Evolutionary conservation across 2,329 filamentous ascomycete genomes (phyloP).

Genomic region (Aspergillus unguis): DNA sequence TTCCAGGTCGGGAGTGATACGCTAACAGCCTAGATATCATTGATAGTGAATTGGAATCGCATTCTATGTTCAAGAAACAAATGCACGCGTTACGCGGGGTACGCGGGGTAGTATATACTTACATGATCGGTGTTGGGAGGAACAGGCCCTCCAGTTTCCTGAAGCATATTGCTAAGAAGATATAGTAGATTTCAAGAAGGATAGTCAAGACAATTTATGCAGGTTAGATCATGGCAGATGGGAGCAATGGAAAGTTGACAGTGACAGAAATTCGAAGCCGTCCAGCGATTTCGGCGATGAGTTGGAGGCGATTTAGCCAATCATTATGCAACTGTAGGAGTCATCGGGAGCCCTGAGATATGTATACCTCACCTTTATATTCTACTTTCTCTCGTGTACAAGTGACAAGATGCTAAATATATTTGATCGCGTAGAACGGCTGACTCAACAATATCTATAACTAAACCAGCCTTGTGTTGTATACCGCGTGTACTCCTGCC

Average conservation of each 20-base stretch:
- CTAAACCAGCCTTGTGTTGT: neutral
- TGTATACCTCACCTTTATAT: no score
- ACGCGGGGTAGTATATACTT: slow-evolving; percentile 38
- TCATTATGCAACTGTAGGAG: neutral
- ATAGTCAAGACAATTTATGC: neutral
- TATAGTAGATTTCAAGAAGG: neutral
- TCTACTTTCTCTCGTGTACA: no score
- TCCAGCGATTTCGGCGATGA: slow-evolving; percentile 20
- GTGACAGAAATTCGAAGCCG: slow-evolving; percentile 1
- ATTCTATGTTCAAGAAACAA: neutral
- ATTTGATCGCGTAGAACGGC: no score
- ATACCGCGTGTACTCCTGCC: neutral
- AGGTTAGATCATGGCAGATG: neutral
- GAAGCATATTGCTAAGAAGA: slow-evolving; percentile 30
- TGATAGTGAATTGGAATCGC: neutral
- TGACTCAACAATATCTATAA: neutral
- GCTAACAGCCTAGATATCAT: slow-evolving; percentile 72
- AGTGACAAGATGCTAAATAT: no score
- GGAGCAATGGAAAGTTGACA: neutral
- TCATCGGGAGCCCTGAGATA: neutral
- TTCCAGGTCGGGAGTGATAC: slow-evolving; percentile 93
- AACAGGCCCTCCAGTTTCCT: slow-evolving; percentile 64
- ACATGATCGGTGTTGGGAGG: slow-evolving; percentile 77
- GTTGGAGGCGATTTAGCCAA: slow-evolving; percentile 6
- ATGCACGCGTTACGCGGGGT: slow-evolving; percentile 23